phyloP scores from a whole-genome alignment of 1,284 basidiomycete species.

The Ganoderma lucidum region DNA sequence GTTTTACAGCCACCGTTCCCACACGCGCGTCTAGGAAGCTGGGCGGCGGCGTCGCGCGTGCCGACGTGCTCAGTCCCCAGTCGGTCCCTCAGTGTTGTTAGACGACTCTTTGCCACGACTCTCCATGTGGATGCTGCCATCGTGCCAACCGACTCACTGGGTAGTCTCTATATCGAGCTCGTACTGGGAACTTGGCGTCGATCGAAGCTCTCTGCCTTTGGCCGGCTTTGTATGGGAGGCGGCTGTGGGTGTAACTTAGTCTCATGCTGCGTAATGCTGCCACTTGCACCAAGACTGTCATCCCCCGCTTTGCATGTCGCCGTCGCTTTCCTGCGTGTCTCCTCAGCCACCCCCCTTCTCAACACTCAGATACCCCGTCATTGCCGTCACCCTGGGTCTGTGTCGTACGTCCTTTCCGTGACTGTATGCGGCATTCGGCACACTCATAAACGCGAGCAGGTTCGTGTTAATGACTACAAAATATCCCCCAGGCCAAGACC shows the following conservation, averaged over 20 bases:
- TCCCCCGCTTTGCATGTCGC: slow-evolving; percentile 28
- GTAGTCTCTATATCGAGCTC: slow-evolving; percentile 17
- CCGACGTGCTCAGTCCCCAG: slow-evolving; percentile 16
- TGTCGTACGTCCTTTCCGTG: slow-evolving; percentile 23
- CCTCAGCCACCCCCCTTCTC: slow-evolving; percentile 13
- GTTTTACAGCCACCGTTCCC: slow-evolving; percentile 43
- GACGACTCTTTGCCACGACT: slow-evolving; percentile 17
- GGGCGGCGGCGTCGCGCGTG: slow-evolving; percentile 26
- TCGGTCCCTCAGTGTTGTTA: slow-evolving; percentile 1
- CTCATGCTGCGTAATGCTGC: slow-evolving; percentile 3
- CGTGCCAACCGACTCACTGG: slow-evolving; percentile 8
- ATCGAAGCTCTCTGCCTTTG: slow-evolving; percentile 21
- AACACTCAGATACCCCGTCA: slow-evolving; percentile 12
- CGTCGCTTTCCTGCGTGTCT: slow-evolving; percentile 10
- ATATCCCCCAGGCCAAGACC: slow-evolving; percentile 34
- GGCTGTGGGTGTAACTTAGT: slow-evolving; percentile 17
- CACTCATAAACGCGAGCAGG: slow-evolving; percentile 19
- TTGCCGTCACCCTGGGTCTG: slow-evolving; percentile 1
- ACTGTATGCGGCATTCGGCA: slow-evolving; percentile 13
- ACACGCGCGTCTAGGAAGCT: slow-evolving; percentile 28
- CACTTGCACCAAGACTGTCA: slow-evolving; percentile 17
- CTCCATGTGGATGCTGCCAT: slow-evolving; percentile 12
- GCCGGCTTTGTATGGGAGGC: slow-evolving; percentile 30
- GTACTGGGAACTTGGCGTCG: slow-evolving; percentile 21
- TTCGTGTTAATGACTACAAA: slow-evolving; percentile 24